Base-by-base conservation (phyloP, 805 yeast species). In the Candida khao-thaluensis region DNA sequence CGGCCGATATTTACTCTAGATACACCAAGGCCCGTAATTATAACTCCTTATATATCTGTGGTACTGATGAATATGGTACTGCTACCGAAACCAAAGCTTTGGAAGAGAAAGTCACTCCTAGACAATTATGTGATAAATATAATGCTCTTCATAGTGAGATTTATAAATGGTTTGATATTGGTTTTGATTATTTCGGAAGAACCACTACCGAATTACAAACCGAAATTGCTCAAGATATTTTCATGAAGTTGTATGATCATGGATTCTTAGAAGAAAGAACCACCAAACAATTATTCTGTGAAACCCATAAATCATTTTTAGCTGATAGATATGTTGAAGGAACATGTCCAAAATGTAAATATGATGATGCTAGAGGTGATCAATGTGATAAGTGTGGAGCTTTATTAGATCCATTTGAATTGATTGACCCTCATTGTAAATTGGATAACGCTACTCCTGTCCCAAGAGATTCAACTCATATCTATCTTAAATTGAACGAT, bases 21-120 rank as follows among this genome's bases (percentile, higher is more conserved):
- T 93, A 86, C 64, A 79, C 85, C 60, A 90, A 89, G 64, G 81
- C 83, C 53, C 81, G 96, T 71, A 85, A 88, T 62, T 82, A 83
- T 68, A 93, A 90, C 61, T 73, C 95, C 15, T 69, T 93, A 48
- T 93, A 71, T 56, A 67, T 93, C 41, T 89, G 99, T 66, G 99
- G 99, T 68, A 93, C 99, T 26, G 99, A 93, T 61, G 99, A 93
- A 68, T 93, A 93, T 60, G 99, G 99, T 60, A 93, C 99, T 42
- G 99, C 99, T 33, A 93, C 99, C 11, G 99, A 93, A 65, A 93
- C 99, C 20, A 93, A 91, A 67, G 99, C 99, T 8, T 68, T 93
- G 36, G 98, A 91, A 61, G 99, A 93, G 57, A 81, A 84, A 29
- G 84, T 86, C 44, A 76, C 95, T 3, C 99, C 99, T 35, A 71